Conservation (phyloP, 1,139 yeast species). For the Suhomyces maxii region DNA sequence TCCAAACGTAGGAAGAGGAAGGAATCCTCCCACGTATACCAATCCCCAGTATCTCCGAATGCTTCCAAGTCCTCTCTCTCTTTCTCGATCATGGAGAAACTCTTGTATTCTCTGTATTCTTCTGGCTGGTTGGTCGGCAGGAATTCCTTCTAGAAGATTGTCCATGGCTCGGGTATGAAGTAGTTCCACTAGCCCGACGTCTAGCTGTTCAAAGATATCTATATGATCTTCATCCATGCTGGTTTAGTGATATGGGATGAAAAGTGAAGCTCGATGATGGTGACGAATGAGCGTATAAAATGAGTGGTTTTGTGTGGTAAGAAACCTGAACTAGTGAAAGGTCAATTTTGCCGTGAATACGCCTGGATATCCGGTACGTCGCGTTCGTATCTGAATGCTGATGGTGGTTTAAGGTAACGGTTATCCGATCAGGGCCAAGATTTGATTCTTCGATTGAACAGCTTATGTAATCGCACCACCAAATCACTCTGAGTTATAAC, state of each 20-base stretch:
- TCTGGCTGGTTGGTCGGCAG: slow-evolving; percentile 15
- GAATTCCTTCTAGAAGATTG: slow-evolving; percentile 16
- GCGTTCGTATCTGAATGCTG: too few species aligned
- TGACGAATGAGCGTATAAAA: too few species aligned
- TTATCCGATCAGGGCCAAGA: too few species aligned
- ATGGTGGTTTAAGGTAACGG: too few species aligned
- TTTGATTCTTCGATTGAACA: too few species aligned
- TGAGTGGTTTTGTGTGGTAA: not conserved
- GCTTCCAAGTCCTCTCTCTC: slow-evolving; percentile 4
- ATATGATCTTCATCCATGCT: slow-evolving; percentile 4
- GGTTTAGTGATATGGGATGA: not conserved
- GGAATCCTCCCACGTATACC: slow-evolving; percentile 16
- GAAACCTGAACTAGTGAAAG: too few species aligned
- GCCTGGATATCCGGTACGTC: too few species aligned
- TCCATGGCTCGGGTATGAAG: slow-evolving; percentile 22
- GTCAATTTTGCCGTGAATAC: too few species aligned
- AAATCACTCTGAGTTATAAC: too few species aligned
- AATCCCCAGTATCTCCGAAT: slow-evolving; percentile 15
- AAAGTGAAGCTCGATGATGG: too few species aligned
- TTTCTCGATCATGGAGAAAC: slow-evolving; percentile 5
- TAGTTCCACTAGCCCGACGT: slow-evolving; percentile 23
- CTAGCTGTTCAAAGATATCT: slow-evolving; percentile 26
- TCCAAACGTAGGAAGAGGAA: slow-evolving; percentile 33
- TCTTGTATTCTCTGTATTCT: slow-evolving; percentile 16
- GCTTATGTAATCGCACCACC: too few species aligned